These are phyloP conservation scores for Termitomyces sp. DNA, from an alignment of 1,284 basidiomycete species.

Conservation along the genomic window DNA sequence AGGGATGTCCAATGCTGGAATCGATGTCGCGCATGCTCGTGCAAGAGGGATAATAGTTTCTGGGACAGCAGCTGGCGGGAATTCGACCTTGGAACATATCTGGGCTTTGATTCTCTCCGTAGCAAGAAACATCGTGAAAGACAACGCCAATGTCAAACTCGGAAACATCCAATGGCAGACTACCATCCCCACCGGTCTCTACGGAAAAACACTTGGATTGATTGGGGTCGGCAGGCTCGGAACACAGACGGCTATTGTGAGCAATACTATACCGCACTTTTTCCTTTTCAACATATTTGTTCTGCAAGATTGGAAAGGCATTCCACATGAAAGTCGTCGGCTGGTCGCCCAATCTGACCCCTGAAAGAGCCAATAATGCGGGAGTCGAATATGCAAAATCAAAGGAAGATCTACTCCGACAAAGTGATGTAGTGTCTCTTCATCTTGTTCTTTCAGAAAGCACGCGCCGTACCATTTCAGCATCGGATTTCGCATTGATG, in stretches of 20 bases:
- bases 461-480: conserved; percentile 45
- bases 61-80: conserved; percentile 44
- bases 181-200: conserved; percentile 46
- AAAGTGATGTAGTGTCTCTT: conserved; percentile 56
- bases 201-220: conserved; percentile 52
- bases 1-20: conserved; percentile 45
- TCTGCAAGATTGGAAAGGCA: conserved; percentile 46
- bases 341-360: conserved; percentile 64
- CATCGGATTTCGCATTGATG: conserved; percentile 44
- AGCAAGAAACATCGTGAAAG: conserved; percentile 44
- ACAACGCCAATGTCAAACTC: conserved; percentile 47
- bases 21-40: conserved; percentile 45
- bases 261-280: conserved; percentile 3
- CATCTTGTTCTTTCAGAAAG: conserved; percentile 53
- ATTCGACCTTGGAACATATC: conserved; percentile 55
- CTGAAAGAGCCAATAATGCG: conserved; percentile 46
- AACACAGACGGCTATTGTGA: conserved; percentile 40
- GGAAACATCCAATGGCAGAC: conserved; percentile 53
- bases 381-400: conserved; percentile 44
- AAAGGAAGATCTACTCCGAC: conserved; percentile 48
- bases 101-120: conserved; percentile 63
- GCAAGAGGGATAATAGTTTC: conserved; percentile 51
- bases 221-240: conserved; percentile 59
- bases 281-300: background rate
- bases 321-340: conserved; percentile 57